A percentile compares a stretch with the other conserved stretches of the same genome.
Conservation (phyloP, 495 filamentous ascomycete genomes). For the Collariella sp. region DNA sequence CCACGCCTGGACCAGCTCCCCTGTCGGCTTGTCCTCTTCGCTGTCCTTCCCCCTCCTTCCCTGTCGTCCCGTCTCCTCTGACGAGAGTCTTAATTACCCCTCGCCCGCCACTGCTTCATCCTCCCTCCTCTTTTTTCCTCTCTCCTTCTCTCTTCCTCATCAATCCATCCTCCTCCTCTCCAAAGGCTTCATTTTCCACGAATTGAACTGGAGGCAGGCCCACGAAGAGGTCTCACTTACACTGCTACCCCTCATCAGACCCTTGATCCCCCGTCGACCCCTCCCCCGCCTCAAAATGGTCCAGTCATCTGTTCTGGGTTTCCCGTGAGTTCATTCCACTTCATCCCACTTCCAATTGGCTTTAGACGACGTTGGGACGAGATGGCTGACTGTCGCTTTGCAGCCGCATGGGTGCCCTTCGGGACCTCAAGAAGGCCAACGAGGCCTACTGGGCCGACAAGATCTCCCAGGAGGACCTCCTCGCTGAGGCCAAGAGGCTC, state of each 20-base stretch:
- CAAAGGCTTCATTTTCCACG: constrained; percentile 3
- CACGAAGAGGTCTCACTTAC: constrained; percentile 8
- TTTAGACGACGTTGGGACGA: constrained; percentile 58
- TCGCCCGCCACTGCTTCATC: constrained; percentile 7
- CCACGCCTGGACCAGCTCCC: constrained; percentile 10
- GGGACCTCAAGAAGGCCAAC: constrained; percentile 99
- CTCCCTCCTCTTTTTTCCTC: constrained; percentile 1
- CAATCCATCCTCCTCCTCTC: constrained; percentile 9
- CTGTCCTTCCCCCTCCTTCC: constrained; percentile 7
- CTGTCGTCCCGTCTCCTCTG: constrained; percentile 8
- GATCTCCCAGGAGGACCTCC: constrained; percentile 75
- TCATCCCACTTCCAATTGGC: too few species aligned
- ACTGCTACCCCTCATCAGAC: constrained; percentile 10
- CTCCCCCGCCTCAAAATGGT: constrained; percentile 53
- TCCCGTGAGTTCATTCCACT: constrained; percentile 27
- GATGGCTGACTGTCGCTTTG: constrained; percentile 20
- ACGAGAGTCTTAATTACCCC: constrained; percentile 2
- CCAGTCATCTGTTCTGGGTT: constrained; percentile 49
- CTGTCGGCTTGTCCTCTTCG: background rate
- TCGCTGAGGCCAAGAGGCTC: constrained; percentile 91
- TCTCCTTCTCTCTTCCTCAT: constrained; percentile 12
- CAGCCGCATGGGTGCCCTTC: constrained; percentile 85
- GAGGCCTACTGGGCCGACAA: constrained; percentile 97
- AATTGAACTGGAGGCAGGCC: constrained; percentile 10
- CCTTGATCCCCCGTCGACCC: constrained; percentile 7